Evolutionary conservation across 352 stramenopile genomes (phyloP), one percentile per base, ranked within the genome.

Genomic region (Thalassiosira pacifica): DNA sequence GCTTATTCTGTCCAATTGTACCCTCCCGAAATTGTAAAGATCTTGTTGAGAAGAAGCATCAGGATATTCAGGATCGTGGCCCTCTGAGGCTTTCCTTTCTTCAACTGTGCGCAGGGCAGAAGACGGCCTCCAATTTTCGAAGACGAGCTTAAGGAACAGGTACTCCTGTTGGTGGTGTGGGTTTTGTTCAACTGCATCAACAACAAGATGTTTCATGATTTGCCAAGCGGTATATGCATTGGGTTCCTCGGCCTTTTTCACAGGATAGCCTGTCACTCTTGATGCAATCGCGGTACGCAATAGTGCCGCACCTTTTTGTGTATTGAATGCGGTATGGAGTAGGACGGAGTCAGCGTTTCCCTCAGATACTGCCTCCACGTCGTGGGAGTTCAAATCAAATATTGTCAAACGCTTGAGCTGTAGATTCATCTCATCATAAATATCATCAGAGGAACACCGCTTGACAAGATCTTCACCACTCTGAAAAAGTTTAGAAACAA

Each of bases 361-460:
- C 4, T n/a, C 5, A 4, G 11, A 19, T n/a, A 67, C 5, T 8
- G 24, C 59, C 18, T 16, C 55, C 32, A 67, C 59, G 4, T n/a
- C 6, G 18, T 67, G 16, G 32, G 32, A 67, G 59, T 42, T 19
- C 5, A 67, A 22, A 42, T 67, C 59, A 2, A 32, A 11, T 22
- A 8, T 2, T 22, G 27, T 45, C 13, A 67, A n/a, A 5, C 32
- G 3, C 16, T 67, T 22, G 24, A 67, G 59, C 22, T 67, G 5
- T 9, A 34, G 27, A 31, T 67, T 67, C 4, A 67, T 67, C 32
- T 67, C 59, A n/a, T 67, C 59, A 42, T 67, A 67, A 22, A 67
- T 31, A 9, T 67, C 59, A 42, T 67, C 59, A 42, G 59, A 42
- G 3, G 59, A 31, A 42, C 6, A 3, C 11, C 59, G 59, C 6